A percentile compares a stretch with the other conserved stretches of the same genome.
Conservation (phyloP, 371 early-diverging fungal genomes). For the Sporodiniella umbellata region DNA sequence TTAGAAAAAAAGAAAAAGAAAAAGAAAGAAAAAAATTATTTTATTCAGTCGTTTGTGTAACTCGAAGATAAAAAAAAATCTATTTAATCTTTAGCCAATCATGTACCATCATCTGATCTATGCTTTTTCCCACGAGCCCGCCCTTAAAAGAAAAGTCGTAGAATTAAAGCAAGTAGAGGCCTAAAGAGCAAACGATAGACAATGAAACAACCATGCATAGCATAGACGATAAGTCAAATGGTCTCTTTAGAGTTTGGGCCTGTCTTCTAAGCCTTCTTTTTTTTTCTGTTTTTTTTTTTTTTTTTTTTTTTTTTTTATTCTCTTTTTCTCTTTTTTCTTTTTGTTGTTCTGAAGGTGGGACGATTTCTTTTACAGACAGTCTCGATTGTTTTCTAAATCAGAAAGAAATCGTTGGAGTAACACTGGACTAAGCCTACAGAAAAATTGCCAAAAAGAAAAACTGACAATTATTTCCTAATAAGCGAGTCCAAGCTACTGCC, state of each 20-base stretch:
- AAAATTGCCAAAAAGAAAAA: not conserved
- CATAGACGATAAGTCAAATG: too few relatives aligned
- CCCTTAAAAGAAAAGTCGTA: not conserved
- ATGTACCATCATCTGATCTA: not conserved
- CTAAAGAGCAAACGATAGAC: not conserved
- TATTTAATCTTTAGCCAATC: not conserved
- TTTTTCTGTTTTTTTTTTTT: not conserved
- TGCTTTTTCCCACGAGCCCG: not conserved
- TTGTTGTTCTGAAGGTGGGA: not conserved
- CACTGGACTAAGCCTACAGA: too few relatives aligned
- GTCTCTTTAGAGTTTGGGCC: too few relatives aligned
- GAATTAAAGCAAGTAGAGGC: too few relatives aligned
- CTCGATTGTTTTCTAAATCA: too few relatives aligned
- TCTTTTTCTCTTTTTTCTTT: not conserved
- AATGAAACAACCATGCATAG: too few relatives aligned
- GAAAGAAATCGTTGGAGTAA: too few relatives aligned
- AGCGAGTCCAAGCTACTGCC: too few relatives aligned
- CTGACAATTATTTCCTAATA: too few relatives aligned
- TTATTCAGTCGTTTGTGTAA: not conserved
- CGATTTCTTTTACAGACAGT: too few relatives aligned
- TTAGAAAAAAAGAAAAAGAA: conserved; percentile 9
- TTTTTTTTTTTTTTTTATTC: not conserved
- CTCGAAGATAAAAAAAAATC: not conserved
- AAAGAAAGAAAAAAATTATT: not conserved
- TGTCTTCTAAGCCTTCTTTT: too few relatives aligned